phyloP scores from a whole-genome alignment of 2,329 filamentous ascomycete species.

The Fusarium sp. region DNA sequence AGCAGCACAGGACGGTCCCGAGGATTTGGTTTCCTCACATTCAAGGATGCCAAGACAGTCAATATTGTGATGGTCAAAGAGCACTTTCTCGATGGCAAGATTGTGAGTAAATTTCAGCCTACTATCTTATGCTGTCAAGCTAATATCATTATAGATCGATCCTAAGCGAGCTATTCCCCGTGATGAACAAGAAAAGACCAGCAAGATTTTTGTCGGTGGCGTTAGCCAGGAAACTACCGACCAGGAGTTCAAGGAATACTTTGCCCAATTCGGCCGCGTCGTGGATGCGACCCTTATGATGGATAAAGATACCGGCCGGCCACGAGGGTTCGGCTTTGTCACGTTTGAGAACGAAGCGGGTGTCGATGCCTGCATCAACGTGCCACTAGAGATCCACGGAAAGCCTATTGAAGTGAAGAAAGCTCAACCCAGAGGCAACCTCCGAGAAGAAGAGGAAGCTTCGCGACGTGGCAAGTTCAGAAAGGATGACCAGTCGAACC shows the following conservation, averaged over 20 bases:
- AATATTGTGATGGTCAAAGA: slow-evolving; percentile 99
- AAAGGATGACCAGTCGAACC: slow-evolving; percentile 62
- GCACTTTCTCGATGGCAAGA: slow-evolving; percentile 97
- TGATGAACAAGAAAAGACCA: slow-evolving; percentile 97
- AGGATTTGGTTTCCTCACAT: slow-evolving; percentile 97
- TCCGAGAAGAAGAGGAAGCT: slow-evolving; percentile 89
- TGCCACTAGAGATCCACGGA: slow-evolving; percentile 89
- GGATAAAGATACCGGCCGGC: slow-evolving; percentile 98
- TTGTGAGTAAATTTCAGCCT: slow-evolving; percentile 71
- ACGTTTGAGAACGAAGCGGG: slow-evolving; percentile 97
- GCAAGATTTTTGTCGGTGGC: slow-evolving; percentile 98
- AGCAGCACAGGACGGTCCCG: slow-evolving; percentile 92
- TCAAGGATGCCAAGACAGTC: slow-evolving; percentile 96
- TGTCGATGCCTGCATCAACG: slow-evolving; percentile 88
- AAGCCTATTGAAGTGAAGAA: slow-evolving; percentile 99
- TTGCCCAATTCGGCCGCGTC: slow-evolving; percentile 94
- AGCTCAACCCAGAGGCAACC: slow-evolving; percentile 92
- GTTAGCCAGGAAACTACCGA: slow-evolving; percentile 98
- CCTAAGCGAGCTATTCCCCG: slow-evolving; percentile 97
- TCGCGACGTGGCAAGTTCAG: slow-evolving; percentile 71
- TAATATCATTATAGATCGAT: slow-evolving; percentile 77
- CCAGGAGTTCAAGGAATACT: slow-evolving; percentile 95
- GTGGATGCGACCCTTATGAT: slow-evolving; percentile 99
- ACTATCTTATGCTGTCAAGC: background rate
- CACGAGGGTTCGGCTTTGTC: slow-evolving; percentile 96